phyloP scores from a whole-genome alignment of 1,284 basidiomycete genomes.

The Malassezia nana region DNA sequence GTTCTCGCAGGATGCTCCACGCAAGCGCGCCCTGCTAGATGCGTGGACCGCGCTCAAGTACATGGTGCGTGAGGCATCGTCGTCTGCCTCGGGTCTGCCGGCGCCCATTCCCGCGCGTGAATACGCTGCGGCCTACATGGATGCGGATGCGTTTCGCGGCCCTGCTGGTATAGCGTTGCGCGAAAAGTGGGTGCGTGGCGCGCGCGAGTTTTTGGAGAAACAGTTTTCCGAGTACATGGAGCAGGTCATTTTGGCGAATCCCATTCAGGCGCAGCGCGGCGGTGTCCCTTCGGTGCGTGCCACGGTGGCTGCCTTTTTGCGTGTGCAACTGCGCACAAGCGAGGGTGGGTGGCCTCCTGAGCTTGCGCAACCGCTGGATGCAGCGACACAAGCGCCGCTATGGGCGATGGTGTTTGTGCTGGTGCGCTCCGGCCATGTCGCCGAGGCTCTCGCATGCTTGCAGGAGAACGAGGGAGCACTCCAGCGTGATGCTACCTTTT shows the following conservation, averaged over 20 bases:
- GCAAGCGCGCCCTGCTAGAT: constrained; percentile 48
- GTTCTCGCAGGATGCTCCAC: constrained; percentile 22
- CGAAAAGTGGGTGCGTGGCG: constrained; percentile 60
- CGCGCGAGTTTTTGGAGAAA: constrained; percentile 65
- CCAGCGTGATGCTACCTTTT: constrained; percentile 71
- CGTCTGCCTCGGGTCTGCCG: constrained; percentile 42
- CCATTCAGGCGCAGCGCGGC: constrained; percentile 75
- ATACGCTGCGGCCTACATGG: constrained; percentile 52
- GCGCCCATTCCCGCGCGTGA: constrained; percentile 50
- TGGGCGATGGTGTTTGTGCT: constrained; percentile 91
- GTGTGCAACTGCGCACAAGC: constrained; percentile 34
- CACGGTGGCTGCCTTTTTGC: constrained; percentile 56
- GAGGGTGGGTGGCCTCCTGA: constrained; percentile 36
- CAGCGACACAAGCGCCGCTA: constrained; percentile 54
- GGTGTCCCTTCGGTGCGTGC: constrained; percentile 75
- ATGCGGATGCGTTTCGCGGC: constrained; percentile 18
- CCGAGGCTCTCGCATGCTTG: constrained; percentile 66
- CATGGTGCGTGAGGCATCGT: constrained; percentile 51
- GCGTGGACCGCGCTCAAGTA: constrained; percentile 51
- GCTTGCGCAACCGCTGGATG: constrained; percentile 33
- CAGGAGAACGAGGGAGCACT: constrained; percentile 64
- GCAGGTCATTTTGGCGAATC: constrained; percentile 68
- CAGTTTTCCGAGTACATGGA: constrained; percentile 72
- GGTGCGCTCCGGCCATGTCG: constrained; percentile 69
- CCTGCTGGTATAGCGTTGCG: constrained; percentile 35